These are phyloP conservation scores for Saitozyma podzolica DNA, from an alignment of 768 basidiomycete genomes.

Conservation along the genomic window DNA sequence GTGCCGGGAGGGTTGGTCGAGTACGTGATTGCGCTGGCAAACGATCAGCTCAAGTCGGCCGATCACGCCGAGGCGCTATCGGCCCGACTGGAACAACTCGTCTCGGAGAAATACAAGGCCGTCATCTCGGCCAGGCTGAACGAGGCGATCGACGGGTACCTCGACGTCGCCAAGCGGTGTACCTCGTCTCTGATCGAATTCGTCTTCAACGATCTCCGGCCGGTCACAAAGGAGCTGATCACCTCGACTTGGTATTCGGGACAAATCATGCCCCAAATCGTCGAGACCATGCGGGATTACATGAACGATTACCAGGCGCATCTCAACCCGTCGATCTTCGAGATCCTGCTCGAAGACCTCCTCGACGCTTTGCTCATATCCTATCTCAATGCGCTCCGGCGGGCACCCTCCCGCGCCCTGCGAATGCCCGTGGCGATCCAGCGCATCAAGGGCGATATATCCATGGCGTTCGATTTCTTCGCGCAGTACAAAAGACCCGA, in stretches of 20 bases:
- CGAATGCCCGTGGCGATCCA: conserved; percentile 82
- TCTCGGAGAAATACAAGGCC: conserved; percentile 84
- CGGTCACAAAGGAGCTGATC: conserved; percentile 81
- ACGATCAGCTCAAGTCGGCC: conserved; percentile 95
- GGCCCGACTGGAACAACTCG: conserved; percentile 81
- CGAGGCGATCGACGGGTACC: conserved; percentile 95
- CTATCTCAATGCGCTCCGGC: conserved; percentile 83
- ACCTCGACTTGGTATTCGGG: conserved; percentile 78
- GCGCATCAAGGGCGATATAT: conserved; percentile 77
- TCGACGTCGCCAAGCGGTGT: conserved; percentile 97
- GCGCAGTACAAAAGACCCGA: conserved; percentile 69
- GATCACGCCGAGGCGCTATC: conserved; percentile 87
- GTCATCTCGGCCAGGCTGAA: conserved; percentile 83
- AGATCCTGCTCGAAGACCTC: conserved; percentile 87
- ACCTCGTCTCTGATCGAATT: conserved; percentile 90
- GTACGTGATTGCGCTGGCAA: conserved; percentile 93
- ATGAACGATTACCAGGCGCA: conserved; percentile 91
- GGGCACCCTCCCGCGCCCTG: conserved; percentile 68
- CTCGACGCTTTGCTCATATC: conserved; percentile 84
- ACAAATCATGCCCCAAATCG: conserved; percentile 77
- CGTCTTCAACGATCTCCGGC: conserved; percentile 90
- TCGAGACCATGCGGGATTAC: conserved; percentile 95
- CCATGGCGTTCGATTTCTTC: conserved; percentile 77
- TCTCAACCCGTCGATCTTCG: conserved; percentile 85
- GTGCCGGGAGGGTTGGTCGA: conserved; percentile 85